Base-by-base conservation (phyloP, 1,284 basidiomycete genomes). In the Microstroma glucosiphilum region DNA sequence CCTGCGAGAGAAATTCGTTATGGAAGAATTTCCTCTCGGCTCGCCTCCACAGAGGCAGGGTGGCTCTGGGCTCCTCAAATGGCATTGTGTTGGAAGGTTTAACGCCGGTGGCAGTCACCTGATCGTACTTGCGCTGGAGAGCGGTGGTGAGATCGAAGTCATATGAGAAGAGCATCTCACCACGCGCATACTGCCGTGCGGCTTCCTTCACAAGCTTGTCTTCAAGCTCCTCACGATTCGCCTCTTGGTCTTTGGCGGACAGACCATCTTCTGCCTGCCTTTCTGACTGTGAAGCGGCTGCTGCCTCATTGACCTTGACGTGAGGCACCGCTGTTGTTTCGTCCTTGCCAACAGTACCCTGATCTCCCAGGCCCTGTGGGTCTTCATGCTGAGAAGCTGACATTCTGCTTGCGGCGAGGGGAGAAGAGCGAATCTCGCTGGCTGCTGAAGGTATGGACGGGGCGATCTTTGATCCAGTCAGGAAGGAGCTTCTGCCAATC, bases 1-100 rank as follows among this genome's bases (percentile, higher is more conserved):
- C 86, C 68, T 87, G 87, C 17, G 84, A 83, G 65, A 92, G 82
- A 83, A 86, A 86, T 21, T 91, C 89, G 69, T 93, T 93, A 88
- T 90, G 92, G 89, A 89, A 93, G 76, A 89, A 92, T 53, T 88
- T 86, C 53, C 85, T 84, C 64, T 92, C 89, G 1, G 90, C 89
- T 9, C 89, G 83, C 46, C 89, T 83, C 89, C 91, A 92, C 6
- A 92, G 82, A 0, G 91, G 90, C 48, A 91, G 82, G 0, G 85
- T 85, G 0, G 85, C 81, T 61, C 84, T 82, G 0, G 89, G 88
- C 78, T 92, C 89, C 1, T 83, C 82, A 37, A 89, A 87, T 83
- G 7, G 84, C 13, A 25, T 25, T 8, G 51, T 19, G 8, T 17
- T 15, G 21, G 51, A 26, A 15, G 51, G 13, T 13, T 25, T 54